Conservation (phyloP, 2,329 filamentous ascomycete genomes). For the Macrophomina tecta region DNA sequence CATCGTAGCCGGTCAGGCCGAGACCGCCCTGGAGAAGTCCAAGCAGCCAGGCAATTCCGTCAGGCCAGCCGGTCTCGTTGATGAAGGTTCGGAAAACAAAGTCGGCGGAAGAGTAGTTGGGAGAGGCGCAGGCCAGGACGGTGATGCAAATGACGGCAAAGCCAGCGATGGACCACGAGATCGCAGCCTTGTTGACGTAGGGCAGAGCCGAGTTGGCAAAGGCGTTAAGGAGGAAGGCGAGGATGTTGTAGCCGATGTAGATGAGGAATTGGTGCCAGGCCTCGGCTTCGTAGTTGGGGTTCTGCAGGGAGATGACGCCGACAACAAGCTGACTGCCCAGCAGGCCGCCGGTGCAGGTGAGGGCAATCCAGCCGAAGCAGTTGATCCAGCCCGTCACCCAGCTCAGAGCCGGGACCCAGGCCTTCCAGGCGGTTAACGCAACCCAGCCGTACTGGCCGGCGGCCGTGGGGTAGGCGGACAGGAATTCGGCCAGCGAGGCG, state of each 20-base stretch:
- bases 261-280: conserved; percentile 77
- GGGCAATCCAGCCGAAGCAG: conserved; percentile 70
- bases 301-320: conserved; percentile 67
- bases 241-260: conserved; percentile 68
- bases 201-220: conserved; percentile 68
- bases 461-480: conserved; percentile 66
- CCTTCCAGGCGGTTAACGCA: conserved; percentile 66
- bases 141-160: conserved; percentile 75
- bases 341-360: conserved; percentile 71
- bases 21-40: conserved; percentile 61
- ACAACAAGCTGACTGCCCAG: conserved; percentile 71
- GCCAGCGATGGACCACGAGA: conserved; percentile 73
- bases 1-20: conserved; percentile 61
- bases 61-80: conserved; percentile 72
- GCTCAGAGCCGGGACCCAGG: conserved; percentile 66
- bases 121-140: conserved; percentile 68
- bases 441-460: conserved; percentile 73
- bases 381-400: conserved; percentile 78
- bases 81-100: conserved; percentile 73
- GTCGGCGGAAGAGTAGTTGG: conserved; percentile 66
- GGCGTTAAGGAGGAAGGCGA: conserved; percentile 69
- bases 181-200: conserved; percentile 70
- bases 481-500: conserved; percentile 72
- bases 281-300: conserved; percentile 62
- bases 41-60: conserved; percentile 64